A percentile compares a stretch with the other conserved stretches of the same genome.
phyloP scores from a whole-genome alignment of 306 rosid species.

The Cucurbita pepo region DNA sequence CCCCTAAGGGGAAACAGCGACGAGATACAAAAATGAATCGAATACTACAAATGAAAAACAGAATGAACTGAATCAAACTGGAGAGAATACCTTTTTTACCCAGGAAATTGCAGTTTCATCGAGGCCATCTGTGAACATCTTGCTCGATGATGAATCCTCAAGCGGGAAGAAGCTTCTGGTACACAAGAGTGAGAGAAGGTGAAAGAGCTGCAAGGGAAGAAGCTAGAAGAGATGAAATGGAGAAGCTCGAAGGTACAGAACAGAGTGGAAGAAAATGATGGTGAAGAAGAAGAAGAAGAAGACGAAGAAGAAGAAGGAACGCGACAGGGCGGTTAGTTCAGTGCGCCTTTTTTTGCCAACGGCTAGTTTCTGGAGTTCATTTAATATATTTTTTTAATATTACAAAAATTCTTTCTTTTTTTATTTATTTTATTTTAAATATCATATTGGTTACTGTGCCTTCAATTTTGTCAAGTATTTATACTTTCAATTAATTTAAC shows the following conservation, averaged over 20 bases:
- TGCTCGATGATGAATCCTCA: background rate
- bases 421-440: no score
- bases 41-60: background rate
- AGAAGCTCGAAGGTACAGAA: background rate
- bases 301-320: background rate
- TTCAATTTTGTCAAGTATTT: no score
- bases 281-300: background rate
- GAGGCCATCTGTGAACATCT: slow-evolving; percentile 84
- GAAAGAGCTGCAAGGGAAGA: background rate
- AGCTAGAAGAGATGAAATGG: background rate
- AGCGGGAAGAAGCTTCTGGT: background rate
- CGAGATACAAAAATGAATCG: background rate
- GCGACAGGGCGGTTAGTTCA: slow-evolving; percentile 8
- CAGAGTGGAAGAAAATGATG: slow-evolving; percentile 1
- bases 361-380: slow-evolving; percentile 40
- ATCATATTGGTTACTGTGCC: no score
- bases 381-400: background rate
- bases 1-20: slow-evolving; percentile 21
- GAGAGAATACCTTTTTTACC: slow-evolving; percentile 55
- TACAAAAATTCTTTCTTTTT: background rate
- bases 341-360: slow-evolving; percentile 21
- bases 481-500: no score
- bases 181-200: slow-evolving; percentile 8
- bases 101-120: slow-evolving; percentile 82
- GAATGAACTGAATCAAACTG: background rate